Conservation (phyloP, 192 early-diverging fungal species). For the Pecoramyces ruminantium region DNA sequence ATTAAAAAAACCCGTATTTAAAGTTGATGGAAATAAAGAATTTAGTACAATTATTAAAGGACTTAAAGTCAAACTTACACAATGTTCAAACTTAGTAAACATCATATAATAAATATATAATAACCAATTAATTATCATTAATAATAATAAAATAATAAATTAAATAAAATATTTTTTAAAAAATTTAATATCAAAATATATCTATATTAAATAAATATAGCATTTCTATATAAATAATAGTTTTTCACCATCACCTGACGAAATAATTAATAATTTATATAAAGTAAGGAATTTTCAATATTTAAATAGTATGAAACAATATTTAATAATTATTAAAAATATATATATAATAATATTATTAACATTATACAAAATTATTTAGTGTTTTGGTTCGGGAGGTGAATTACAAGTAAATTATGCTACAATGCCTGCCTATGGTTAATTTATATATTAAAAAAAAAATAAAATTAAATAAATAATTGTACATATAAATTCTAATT, state of each 20-base stretch:
- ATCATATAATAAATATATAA: not conserved
- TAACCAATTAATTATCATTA: too few species aligned
- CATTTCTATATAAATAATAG: not conserved
- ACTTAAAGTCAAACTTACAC: not conserved
- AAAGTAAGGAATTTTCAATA: not conserved
- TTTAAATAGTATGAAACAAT: too few species aligned
- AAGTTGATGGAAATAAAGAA: not conserved
- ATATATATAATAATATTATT: not conserved
- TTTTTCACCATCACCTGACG: not conserved
- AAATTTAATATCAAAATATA: not conserved
- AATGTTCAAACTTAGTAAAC: not conserved
- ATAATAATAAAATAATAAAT: not conserved
- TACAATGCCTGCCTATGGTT: not conserved
- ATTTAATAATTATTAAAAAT: not conserved
- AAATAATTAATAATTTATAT: not conserved
- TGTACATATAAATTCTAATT: too few species aligned
- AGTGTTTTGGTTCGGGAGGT: not conserved
- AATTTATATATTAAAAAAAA: not conserved
- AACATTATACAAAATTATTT: not conserved
- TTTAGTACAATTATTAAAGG: not conserved
- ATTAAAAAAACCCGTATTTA: not conserved
- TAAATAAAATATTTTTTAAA: not conserved
- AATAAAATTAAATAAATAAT: too few species aligned
- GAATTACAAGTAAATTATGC: not conserved
- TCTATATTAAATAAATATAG: not conserved